Percentiles rank a stretch among this genome's conserved stretches.
phyloP scores from a whole-genome alignment of 495 filamentous ascomycete genomes.

The Daldinia decipiens region DNA sequence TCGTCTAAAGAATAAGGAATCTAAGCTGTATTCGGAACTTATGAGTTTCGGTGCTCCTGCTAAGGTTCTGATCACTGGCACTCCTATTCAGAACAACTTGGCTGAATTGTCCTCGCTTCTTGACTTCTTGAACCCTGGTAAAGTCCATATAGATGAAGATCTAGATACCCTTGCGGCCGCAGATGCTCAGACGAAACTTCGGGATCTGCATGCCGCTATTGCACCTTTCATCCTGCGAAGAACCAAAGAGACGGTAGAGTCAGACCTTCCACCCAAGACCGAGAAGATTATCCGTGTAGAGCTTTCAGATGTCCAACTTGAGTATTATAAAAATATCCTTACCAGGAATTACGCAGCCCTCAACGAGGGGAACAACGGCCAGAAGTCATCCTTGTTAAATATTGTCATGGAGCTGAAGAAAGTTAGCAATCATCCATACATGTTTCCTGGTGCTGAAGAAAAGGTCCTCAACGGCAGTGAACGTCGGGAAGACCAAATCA shows the following conservation, averaged over 20 bases:
- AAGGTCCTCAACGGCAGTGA: slow-evolving; percentile 79
- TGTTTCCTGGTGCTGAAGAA: slow-evolving; percentile 93
- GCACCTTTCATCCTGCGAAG: slow-evolving; percentile 94
- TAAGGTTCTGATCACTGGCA: slow-evolving; percentile 93
- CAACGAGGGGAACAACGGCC: slow-evolving; percentile 85
- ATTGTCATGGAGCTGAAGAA: slow-evolving; percentile 99
- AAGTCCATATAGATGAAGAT: slow-evolving; percentile 85
- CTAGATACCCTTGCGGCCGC: slow-evolving; percentile 69
- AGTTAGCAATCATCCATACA: slow-evolving; percentile 97
- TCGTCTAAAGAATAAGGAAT: slow-evolving; percentile 94
- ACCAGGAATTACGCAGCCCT: slow-evolving; percentile 96
- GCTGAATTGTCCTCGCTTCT: slow-evolving; percentile 91
- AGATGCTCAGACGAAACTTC: slow-evolving; percentile 59
- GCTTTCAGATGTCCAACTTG: slow-evolving; percentile 91
- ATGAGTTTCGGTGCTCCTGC: slow-evolving; percentile 84
- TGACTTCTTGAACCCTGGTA: slow-evolving; percentile 93
- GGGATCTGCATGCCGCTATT: slow-evolving; percentile 77
- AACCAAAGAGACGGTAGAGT: slow-evolving; percentile 96
- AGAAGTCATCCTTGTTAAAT: slow-evolving; percentile 94
- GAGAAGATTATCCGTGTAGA: slow-evolving; percentile 99
- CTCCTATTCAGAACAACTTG: slow-evolving; percentile 95
- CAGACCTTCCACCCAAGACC: slow-evolving; percentile 92
- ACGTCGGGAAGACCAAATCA: slow-evolving; percentile 86
- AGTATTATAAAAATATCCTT: slow-evolving; percentile 98
- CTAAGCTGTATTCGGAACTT: slow-evolving; percentile 87